Percentiles rank a stretch among this genome's conserved stretches.
phyloP scores from a whole-genome alignment of 2,329 filamentous ascomycete species.

The Beauveria caledonica region DNA sequence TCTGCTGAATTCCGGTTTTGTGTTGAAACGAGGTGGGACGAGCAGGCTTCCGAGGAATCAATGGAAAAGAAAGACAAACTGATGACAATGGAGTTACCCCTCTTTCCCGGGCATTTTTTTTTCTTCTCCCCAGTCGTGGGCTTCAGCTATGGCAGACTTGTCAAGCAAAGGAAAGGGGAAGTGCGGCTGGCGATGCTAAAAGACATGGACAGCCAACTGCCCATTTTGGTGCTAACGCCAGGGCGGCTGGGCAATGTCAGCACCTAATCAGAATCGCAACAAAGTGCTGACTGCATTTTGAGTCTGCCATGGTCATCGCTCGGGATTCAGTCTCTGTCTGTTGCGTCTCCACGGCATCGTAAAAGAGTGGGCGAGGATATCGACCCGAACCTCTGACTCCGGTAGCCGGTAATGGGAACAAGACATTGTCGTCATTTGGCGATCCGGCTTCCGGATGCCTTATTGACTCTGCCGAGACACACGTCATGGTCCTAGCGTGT shows the following conservation, averaged over 20 bases:
- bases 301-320: background rate
- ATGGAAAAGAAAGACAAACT: background rate
- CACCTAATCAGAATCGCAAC: constrained; percentile 7
- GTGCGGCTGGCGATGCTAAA: background rate
- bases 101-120: background rate
- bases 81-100: background rate
- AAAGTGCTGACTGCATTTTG: background rate
- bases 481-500: no score
- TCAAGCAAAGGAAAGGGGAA: background rate
- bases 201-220: background rate
- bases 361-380: background rate
- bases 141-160: no score
- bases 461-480: background rate
- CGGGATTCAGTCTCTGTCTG: background rate
- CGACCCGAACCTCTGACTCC: background rate
- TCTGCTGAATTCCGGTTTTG: background rate
- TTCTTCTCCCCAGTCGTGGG: background rate
- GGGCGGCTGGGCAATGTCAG: background rate
- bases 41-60: background rate
- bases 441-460: constrained; percentile 1
- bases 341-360: background rate
- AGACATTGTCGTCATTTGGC: background rate
- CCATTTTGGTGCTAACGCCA: background rate
- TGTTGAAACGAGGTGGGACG: background rate
- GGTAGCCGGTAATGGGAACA: background rate